Conservation (phyloP, 192 early-diverging fungal genomes). For the Funneliformis geosporum region DNA sequence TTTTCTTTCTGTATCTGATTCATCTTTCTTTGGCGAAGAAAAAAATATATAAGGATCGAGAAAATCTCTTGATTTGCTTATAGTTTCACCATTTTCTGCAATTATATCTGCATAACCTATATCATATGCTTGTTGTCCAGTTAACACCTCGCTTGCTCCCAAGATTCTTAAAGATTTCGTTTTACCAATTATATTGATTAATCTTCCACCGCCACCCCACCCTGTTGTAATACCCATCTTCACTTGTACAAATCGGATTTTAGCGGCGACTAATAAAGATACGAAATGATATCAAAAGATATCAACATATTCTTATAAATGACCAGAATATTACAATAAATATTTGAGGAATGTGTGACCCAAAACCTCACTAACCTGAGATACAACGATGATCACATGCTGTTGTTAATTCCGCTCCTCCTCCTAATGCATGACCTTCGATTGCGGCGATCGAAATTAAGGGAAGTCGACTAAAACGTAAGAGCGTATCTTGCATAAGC, state of each 20-base stretch:
- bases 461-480: conserved; percentile 53
- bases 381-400: conserved; percentile 62
- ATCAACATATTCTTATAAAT: neutral
- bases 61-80: conserved; percentile 40
- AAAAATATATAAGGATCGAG: conserved; percentile 44
- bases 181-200: conserved; percentile 48
- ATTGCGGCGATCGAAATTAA: conserved; percentile 62
- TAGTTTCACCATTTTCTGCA: conserved; percentile 28
- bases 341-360: neutral
- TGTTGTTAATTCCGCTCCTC: conserved; percentile 65
- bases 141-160: conserved; percentile 44
- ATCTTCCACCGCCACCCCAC: conserved; percentile 61
- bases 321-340: neutral
- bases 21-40: neutral
- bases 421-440: conserved; percentile 64
- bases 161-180: conserved; percentile 52
- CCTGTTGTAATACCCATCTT: conserved; percentile 63
- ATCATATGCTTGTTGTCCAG: conserved; percentile 37
- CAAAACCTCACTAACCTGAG: neutral
- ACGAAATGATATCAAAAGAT: neutral
- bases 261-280: conserved; percentile 27
- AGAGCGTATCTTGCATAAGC: conserved; percentile 65
- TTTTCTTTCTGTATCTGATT: neutral
- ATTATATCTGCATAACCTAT: conserved; percentile 48
- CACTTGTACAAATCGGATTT: conserved; percentile 62